phyloP scores from a whole-genome alignment of 768 basidiomycete genomes.

The Kwoniella sp. region DNA sequence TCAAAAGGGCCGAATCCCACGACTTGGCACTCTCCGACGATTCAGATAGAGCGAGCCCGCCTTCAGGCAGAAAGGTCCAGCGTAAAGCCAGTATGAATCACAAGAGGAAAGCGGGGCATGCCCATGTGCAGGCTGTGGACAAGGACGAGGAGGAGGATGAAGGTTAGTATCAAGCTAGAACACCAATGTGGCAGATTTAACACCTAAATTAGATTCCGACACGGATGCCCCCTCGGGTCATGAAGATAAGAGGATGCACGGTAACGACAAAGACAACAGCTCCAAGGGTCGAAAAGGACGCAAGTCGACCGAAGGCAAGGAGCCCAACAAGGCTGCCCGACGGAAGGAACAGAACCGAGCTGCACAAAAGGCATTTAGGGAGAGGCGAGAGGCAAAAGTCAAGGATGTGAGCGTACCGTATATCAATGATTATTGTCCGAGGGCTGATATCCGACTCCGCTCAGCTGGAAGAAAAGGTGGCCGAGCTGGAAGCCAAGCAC shows the following conservation, averaged over 20 bases:
- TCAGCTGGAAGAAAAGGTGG: slow-evolving; percentile 86
- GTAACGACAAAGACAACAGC: slow-evolving; percentile 18
- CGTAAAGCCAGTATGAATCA: slow-evolving; percentile 9
- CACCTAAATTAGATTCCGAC: slow-evolving; percentile 21
- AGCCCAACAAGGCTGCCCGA: slow-evolving; percentile 53
- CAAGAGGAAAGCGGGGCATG: slow-evolving; percentile 31
- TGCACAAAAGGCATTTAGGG: slow-evolving; percentile 93
- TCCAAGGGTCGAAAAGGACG: slow-evolving; percentile 35
- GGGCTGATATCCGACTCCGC: slow-evolving; percentile 3
- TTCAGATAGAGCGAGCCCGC: slow-evolving; percentile 12
- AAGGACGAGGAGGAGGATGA: slow-evolving; percentile 30
- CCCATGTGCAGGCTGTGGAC: slow-evolving; percentile 4
- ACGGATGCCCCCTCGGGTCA: slow-evolving; percentile 31
- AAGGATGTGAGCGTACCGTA: slow-evolving; percentile 66
- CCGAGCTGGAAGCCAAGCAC: slow-evolving; percentile 78
- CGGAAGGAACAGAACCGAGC: slow-evolving; percentile 97
- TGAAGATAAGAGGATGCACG: slow-evolving; percentile 36
- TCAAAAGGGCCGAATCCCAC: too few species aligned
- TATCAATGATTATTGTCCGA: neutral
- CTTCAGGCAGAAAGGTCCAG: slow-evolving; percentile 6
- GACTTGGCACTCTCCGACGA: slow-evolving; percentile 13
- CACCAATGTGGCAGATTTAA: neutral
- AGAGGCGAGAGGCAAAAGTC: slow-evolving; percentile 94
- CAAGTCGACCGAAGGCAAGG: slow-evolving; percentile 18
- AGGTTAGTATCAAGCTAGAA: slow-evolving; percentile 1